Base-by-base conservation (phyloP, 202 grass and related monocot species). In the Setaria italica region DNA sequence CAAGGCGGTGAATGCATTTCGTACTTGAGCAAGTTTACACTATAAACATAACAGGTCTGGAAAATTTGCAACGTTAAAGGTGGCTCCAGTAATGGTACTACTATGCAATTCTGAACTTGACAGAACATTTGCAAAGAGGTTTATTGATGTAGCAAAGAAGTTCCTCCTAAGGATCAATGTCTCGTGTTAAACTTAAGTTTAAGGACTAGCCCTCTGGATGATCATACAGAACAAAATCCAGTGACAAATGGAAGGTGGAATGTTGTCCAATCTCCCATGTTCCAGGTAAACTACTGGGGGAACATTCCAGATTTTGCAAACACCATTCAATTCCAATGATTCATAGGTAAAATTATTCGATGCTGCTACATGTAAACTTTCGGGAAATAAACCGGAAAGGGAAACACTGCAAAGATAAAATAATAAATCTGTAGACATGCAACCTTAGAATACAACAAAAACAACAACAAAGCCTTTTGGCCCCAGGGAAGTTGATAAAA, bases 171-270 rank as follows among this genome's bases (percentile, higher is more conserved):
- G 6, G 46, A 35, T 35, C 34, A 53, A 11, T 12, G 41, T n/a
- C 42, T 48, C 0, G 1, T 83, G 51, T 78, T 55, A 43, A 83
- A 42, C 42, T 17, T 55, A 45, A 62, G 53, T 63, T 63, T 83
- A 45, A 55, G 25, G 60, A 69, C 1, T 82, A 60, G 63, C 63
- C 53, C 43, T 75, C 19, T 43, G 29, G 9, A 73, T 53, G 67
- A 73, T 63, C 21, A 55, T 55, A 80, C n/a, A 87, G 51, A 76
- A 70, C 55, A 35, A 82, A 87, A n/a, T 48, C 62, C 9, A 84
- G 73, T 59, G 11, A 76, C 1, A 51, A 58, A 59, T 21, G 9
- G 20, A 75, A 62, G 53, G 51, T 67, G 29, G 57, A 74, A 49
- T 70, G 54, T 57, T 7, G 19, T 2, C 54, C 54, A 9, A 57